Percentiles rank a stretch among this genome's conserved stretches.
phyloP scores from a whole-genome alignment of 768 basidiomycete genomes.

The Candolleomyces eurysporus region DNA sequence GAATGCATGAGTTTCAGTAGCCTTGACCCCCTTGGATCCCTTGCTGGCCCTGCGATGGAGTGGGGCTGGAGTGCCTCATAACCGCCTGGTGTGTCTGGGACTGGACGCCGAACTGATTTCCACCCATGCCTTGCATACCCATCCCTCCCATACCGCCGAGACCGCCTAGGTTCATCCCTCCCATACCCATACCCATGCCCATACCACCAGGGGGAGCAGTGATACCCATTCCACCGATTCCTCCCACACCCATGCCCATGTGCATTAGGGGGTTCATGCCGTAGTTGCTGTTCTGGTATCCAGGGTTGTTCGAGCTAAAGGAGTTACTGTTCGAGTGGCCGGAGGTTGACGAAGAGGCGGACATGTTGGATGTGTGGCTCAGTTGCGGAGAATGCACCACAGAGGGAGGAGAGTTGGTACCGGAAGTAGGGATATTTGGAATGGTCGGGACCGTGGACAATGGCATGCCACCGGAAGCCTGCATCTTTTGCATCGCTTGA shows the following conservation, averaged over 20 bases:
- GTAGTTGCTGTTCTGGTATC: constrained; percentile 38
- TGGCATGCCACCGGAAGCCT: constrained; percentile 25
- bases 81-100: constrained; percentile 83
- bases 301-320: constrained; percentile 13
- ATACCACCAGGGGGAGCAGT: constrained; percentile 19
- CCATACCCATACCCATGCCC: constrained; percentile 51
- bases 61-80: constrained; percentile 78
- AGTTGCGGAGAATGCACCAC: constrained; percentile 40
- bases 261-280: constrained; percentile 59
- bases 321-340: constrained; percentile 50
- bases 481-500: constrained; percentile 82
- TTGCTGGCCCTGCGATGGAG: constrained; percentile 37
- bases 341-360: constrained; percentile 36
- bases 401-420: constrained; percentile 38
- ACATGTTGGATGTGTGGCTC: constrained; percentile 24
- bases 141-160: constrained; percentile 1
- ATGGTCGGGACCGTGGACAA: constrained; percentile 39
- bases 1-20: constrained; percentile 14
- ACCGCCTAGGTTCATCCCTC: constrained; percentile 34
- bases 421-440: constrained; percentile 16
- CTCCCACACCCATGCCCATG: constrained; percentile 25
- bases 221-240: constrained; percentile 13
- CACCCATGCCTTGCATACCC: constrained; percentile 16
- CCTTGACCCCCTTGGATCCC: constrained; percentile 44
- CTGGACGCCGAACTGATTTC: constrained; percentile 40